These are phyloP conservation scores for Aspergillus sp. DNA, from an alignment of 2,329 filamentous ascomycete species.

Conservation along the genomic window DNA sequence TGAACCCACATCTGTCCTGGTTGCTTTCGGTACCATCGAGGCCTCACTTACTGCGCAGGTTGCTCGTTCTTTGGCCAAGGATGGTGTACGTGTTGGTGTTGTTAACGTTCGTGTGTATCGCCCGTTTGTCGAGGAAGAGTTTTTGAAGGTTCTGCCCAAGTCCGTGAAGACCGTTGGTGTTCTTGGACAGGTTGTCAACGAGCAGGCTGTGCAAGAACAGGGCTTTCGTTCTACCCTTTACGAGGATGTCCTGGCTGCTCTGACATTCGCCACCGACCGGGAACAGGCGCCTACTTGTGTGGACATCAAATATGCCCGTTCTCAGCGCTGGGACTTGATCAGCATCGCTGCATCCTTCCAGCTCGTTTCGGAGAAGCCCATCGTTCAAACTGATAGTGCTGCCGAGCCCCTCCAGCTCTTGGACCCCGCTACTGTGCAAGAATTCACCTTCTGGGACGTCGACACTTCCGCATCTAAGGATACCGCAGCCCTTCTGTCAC, in stretches of 20 bases:
- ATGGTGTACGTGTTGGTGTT: conserved; percentile 77
- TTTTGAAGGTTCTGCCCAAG: conserved; percentile 76
- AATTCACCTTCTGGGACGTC: conserved; percentile 93
- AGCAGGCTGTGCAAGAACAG: conserved; percentile 70
- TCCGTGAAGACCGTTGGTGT: conserved; percentile 76
- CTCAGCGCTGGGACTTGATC: conserved; percentile 61
- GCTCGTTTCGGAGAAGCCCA: conserved; percentile 42
- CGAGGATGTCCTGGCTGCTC: conserved; percentile 82
- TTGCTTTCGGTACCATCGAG: conserved; percentile 91
- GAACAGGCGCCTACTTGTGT: conserved; percentile 63
- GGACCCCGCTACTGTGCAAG: conserved; percentile 61
- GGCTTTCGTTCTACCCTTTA: conserved; percentile 83
- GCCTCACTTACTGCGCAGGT: conserved; percentile 82
- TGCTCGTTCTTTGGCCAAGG: conserved; percentile 67
- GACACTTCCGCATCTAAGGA: conserved; percentile 69
- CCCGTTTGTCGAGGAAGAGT: conserved; percentile 92
- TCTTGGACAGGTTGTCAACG: conserved; percentile 80
- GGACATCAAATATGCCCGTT: conserved; percentile 87
- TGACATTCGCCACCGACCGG: conserved; percentile 74
- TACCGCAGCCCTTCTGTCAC: conserved; percentile 63
- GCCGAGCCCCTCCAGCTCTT: conserved; percentile 52
- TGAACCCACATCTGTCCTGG: conserved; percentile 76
- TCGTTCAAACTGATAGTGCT: conserved; percentile 37
- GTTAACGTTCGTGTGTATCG: conserved; percentile 92
- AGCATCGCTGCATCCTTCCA: conserved; percentile 47